Evolutionary conservation across 2,329 filamentous ascomycete genomes (phyloP), one percentile per base, ranked within the genome.

Genomic region (Sphaerostilbella broomeana): DNA sequence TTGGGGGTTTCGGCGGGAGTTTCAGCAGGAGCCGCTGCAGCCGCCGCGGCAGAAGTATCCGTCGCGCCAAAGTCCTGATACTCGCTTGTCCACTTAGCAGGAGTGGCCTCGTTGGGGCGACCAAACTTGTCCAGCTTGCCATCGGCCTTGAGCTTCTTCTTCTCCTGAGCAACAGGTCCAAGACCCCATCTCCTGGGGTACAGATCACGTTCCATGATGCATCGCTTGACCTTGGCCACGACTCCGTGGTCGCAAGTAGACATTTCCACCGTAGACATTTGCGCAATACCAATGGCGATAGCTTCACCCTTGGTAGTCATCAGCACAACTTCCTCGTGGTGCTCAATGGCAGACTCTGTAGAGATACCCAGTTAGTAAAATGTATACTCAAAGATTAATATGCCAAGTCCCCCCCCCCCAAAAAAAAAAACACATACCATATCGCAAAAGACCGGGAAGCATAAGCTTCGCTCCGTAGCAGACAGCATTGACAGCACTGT

Each of bases 261-360:
- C 67, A 98, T 86, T 70, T 97, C 92, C 34, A 95, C 88, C 3
- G 89, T 94, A 26, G 88, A 95, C 92, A 98, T 98, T 65, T 94
- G 86, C 13, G 92, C 88, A 56, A 95, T 94, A 56, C 85, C 92
- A 46, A 98, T 78, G 44, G 92, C 92, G 58, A 98, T 95, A 30
- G 92, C 92, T 71, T 98, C 92, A 56, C 92, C 92, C 77, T 98
- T 98, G 58, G 92, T 97, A 42, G 92, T 97, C 83, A 98, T 97
- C 45, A 98, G 73, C 25, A 98, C 88, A 57, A 97, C 82, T 69
- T 98, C 92, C 64, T 98, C 92, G 61, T 95, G 82, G 47, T 92
- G 79, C 65, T 97, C 88, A 60, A 97, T 95, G 47, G 78, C 86
- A 53, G 83, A 71, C 73, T 95, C 89, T 85, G 59, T 46, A 51